phyloP scores from a whole-genome alignment of 1,284 basidiomycete species.

The Moniliella sp. region DNA sequence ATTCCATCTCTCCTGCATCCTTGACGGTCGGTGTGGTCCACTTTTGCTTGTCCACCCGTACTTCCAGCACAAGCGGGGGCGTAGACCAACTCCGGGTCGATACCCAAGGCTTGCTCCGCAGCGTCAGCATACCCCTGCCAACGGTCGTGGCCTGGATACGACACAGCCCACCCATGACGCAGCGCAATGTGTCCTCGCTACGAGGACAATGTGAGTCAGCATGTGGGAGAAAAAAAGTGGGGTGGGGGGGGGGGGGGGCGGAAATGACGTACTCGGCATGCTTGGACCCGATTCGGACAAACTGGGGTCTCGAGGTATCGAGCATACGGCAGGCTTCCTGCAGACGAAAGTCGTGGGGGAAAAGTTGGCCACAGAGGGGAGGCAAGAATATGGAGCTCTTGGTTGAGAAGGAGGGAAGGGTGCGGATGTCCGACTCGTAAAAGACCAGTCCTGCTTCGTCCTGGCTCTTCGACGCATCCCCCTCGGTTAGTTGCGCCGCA shows the following conservation, averaged over 20 bases:
- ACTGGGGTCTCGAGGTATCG: constrained; percentile 10
- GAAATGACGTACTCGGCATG: constrained; percentile 12
- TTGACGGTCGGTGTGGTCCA: constrained; percentile 1
- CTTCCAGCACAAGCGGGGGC: constrained; percentile 13
- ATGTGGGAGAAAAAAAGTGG: constrained; percentile 2
- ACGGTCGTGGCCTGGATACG: constrained; percentile 20
- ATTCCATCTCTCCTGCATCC: constrained; percentile 39
- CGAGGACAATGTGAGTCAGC: constrained; percentile 1
- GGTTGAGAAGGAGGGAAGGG: background rate
- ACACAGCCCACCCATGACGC: constrained; percentile 5
- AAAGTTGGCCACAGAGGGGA: constrained; percentile 20
- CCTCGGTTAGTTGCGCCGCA: background rate
- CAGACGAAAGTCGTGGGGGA: constrained; percentile 20
- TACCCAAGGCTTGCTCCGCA: constrained; percentile 14
- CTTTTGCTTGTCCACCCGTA: constrained; percentile 4
- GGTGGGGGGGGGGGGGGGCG: constrained; percentile 4
- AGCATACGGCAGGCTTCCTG: constrained; percentile 24
- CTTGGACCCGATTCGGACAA: constrained; percentile 8
- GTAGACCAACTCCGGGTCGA: constrained; percentile 18
- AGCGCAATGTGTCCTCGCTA: background rate
- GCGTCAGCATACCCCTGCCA: constrained; percentile 23
- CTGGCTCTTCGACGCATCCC: constrained; percentile 1
- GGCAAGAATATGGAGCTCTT: constrained; percentile 12
- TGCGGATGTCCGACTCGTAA: constrained; percentile 1
- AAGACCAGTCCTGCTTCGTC: constrained; percentile 2